Percentiles rank a stretch among this genome's conserved stretches.
Conservation (phyloP, 805 yeast genomes). For the Blastobotrys muscicola region DNA sequence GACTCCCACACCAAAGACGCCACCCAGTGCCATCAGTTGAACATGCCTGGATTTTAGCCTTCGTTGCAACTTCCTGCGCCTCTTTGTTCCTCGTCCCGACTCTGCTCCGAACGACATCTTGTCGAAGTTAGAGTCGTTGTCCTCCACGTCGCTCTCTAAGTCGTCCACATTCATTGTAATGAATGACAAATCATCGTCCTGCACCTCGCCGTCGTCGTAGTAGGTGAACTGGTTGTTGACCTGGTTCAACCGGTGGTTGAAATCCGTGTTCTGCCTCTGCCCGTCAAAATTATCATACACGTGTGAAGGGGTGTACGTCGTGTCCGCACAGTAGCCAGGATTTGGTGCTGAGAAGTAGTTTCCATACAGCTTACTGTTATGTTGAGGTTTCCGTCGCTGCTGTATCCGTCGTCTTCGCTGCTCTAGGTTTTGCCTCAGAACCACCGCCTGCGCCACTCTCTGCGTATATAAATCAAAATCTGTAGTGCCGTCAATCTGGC, state of each 20-base stretch:
- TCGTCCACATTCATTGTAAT: slow-evolving; percentile 22
- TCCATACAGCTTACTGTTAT: slow-evolving; percentile 11
- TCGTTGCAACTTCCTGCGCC: slow-evolving; percentile 32
- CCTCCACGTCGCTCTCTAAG: slow-evolving; percentile 15
- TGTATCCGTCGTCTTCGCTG: slow-evolving; percentile 7
- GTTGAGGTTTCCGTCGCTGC: slow-evolving; percentile 5
- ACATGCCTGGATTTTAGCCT: slow-evolving; percentile 56
- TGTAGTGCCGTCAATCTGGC: background rate
- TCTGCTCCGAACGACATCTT: background rate
- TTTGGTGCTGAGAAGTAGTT: slow-evolving; percentile 15
- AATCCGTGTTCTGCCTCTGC: slow-evolving; percentile 14
- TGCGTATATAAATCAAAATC: slow-evolving; percentile 24
- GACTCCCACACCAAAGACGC: slow-evolving; percentile 71
- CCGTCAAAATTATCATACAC: slow-evolving; percentile 19
- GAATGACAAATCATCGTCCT: slow-evolving; percentile 16
- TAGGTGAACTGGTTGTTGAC: slow-evolving; percentile 15
- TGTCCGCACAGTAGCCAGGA: background rate
- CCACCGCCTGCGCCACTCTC: slow-evolving; percentile 20
- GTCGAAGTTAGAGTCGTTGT: slow-evolving; percentile 9
- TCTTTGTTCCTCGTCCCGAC: background rate
- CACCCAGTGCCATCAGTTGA: slow-evolving; percentile 72
- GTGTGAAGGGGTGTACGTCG: slow-evolving; percentile 11
- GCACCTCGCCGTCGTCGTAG: slow-evolving; percentile 6
- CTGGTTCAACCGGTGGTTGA: slow-evolving; percentile 17
- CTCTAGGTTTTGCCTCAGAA: slow-evolving; percentile 10